Evolutionary conservation across 106 monocot genomes (phyloP).

Genomic region (Dioscorea zingiberensis): DNA sequence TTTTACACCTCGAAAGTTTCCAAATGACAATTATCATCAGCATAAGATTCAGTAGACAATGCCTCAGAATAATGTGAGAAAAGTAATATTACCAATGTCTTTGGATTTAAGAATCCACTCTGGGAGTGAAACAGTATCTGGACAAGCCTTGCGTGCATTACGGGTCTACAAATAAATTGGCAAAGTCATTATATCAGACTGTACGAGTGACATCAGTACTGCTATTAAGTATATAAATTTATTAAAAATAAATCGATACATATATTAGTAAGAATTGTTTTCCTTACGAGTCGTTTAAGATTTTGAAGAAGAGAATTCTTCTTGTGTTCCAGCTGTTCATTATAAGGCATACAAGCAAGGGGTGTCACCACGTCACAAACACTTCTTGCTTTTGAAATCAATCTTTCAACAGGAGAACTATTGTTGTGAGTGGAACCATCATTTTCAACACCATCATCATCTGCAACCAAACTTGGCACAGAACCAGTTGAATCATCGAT

Average conservation of each 20-base stretch:
- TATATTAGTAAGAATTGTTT: background rate
- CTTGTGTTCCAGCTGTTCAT: constrained; percentile 84
- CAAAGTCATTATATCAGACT: background rate
- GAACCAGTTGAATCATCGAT: constrained; percentile 8
- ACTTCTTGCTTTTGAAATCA: constrained; percentile 36
- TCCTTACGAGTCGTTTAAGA: constrained; percentile 78
- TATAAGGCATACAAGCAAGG: constrained; percentile 76
- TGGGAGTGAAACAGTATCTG: constrained; percentile 60
- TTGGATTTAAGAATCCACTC: constrained; percentile 82
- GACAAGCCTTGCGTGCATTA: constrained; percentile 93
- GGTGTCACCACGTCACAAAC: constrained; percentile 75
- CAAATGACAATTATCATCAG: too few species aligned
- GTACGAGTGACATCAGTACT: background rate
- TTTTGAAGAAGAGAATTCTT: constrained; percentile 51
- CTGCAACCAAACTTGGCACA: background rate
- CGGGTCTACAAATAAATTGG: constrained; percentile 51
- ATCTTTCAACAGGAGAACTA: constrained; percentile 14
- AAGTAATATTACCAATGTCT: constrained; percentile 57
- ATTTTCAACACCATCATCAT: constrained; percentile 15
- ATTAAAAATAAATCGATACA: background rate
- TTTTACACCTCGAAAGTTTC: too few species aligned
- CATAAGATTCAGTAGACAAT: too few species aligned
- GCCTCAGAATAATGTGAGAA: too few species aligned
- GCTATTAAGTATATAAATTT: background rate
- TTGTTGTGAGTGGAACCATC: constrained; percentile 5